Percentiles rank a stretch among this genome's conserved stretches.
Conservation (phyloP, 2,329 filamentous ascomycete species). For the Calonectria naviculata region DNA sequence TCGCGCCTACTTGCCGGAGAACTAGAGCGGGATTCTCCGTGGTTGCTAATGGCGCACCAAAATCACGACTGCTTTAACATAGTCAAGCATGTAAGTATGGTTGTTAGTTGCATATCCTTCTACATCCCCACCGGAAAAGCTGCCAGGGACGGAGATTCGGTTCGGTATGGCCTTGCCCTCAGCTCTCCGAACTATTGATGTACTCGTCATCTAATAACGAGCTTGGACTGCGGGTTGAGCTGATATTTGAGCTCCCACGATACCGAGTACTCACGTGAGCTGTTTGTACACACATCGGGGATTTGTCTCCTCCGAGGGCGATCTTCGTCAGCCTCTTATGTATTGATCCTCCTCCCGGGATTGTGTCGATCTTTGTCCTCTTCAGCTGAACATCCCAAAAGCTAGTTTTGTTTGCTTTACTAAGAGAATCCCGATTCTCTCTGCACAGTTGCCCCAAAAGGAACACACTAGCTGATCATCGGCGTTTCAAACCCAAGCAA, state of each 20-base stretch:
- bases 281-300: background rate
- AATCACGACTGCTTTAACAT: background rate
- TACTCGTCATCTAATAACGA: background rate
- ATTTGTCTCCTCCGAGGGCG: background rate
- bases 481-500: slow-evolving; percentile 1
- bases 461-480: background rate
- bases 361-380: background rate
- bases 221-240: background rate
- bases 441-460: background rate
- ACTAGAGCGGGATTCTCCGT: background rate
- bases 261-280: background rate
- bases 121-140: background rate
- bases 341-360: background rate
- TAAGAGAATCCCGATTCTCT: background rate
- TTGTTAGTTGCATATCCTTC: background rate
- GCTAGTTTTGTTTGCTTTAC: background rate
- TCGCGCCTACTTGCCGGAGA: background rate
- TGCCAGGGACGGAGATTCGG: background rate
- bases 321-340: background rate
- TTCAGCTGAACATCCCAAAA: background rate
- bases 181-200: background rate
- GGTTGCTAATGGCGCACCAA: background rate
- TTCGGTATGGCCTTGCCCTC: background rate
- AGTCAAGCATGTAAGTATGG: background rate
- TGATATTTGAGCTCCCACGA: background rate